Evolutionary conservation across 2,329 filamentous ascomycete genomes (phyloP).

Genomic region (Paraphoma chrysanthemicola): DNA sequence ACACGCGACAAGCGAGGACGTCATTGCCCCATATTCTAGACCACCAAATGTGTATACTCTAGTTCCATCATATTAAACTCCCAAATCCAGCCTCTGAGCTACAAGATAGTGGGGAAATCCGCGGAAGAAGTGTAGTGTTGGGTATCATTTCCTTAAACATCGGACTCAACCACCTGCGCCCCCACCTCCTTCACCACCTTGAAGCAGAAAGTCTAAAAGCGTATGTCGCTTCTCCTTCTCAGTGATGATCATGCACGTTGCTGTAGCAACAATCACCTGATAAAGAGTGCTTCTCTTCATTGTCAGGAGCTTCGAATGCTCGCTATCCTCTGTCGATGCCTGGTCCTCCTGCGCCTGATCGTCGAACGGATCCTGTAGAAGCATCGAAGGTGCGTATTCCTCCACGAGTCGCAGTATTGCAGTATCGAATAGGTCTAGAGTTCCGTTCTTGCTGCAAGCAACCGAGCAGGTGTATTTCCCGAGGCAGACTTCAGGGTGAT

Average conservation of each 20-base stretch:
- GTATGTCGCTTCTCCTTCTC: conserved; percentile 44
- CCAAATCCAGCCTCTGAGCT: no score
- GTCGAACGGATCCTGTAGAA: not conserved
- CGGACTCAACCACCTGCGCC: conserved; percentile 13
- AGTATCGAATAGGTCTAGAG: conserved; percentile 34
- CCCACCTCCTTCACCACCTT: conserved; percentile 12
- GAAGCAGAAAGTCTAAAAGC: conserved; percentile 15
- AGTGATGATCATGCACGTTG: conserved; percentile 40
- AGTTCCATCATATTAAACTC: no score
- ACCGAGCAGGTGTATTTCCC: conserved; percentile 38
- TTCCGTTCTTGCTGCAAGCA: conserved; percentile 33
- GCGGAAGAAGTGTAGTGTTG: no score
- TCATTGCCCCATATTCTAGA: not conserved
- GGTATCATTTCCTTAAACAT: not conserved
- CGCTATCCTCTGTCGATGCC: not conserved
- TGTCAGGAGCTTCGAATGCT: conserved; percentile 1
- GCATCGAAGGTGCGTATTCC: conserved; percentile 9
- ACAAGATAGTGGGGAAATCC: no score
- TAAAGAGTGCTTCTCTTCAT: conserved; percentile 35
- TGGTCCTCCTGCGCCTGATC: conserved; percentile 1
- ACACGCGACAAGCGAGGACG: not conserved
- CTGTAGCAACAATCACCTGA: conserved; percentile 40
- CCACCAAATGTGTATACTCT: no score
- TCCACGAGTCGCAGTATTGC: conserved; percentile 24
- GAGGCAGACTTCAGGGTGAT: conserved; percentile 28